Evolutionary conservation across 345 rosid genomes (phyloP).

Genomic region (Balakata baccata): DNA sequence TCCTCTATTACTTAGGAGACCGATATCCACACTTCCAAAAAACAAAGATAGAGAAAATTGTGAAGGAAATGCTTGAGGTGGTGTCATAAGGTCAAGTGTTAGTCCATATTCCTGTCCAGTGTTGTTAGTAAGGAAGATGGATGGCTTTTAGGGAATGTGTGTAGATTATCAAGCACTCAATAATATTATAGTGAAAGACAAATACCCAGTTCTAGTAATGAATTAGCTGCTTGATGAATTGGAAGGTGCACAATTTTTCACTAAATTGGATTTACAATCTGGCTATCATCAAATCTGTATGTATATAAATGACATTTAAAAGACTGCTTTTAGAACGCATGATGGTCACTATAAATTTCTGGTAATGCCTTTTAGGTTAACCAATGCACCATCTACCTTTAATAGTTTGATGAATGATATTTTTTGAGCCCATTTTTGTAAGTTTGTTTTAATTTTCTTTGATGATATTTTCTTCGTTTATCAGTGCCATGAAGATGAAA

Average conservation of each 20-base stretch:
- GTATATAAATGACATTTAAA: neutral
- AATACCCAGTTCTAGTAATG: neutral
- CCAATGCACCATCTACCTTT: neutral
- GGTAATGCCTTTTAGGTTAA: conserved; percentile 2
- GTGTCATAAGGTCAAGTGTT: neutral
- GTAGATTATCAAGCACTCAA: neutral
- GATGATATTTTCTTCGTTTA: conserved; percentile 2
- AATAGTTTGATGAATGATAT: neutral
- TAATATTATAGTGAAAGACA: neutral
- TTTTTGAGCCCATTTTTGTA: neutral
- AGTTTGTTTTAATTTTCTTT: neutral
- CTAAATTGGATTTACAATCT: neutral
- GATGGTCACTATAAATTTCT: conserved; percentile 3
- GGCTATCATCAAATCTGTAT: neutral
- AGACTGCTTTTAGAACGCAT: neutral
- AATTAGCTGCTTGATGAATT: neutral
- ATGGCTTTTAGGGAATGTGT: neutral
- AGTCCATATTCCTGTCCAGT: neutral
- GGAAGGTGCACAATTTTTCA: neutral
- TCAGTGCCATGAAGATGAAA: too few species aligned
- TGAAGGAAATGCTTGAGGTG: neutral
- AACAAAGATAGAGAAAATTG: neutral
- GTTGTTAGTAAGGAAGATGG: neutral
- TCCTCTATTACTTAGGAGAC: neutral
- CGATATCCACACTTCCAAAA: neutral